These are phyloP conservation scores for Marasmius tenuissimus DNA, from an alignment of 1,284 basidiomycete species.

Conservation along the genomic window DNA sequence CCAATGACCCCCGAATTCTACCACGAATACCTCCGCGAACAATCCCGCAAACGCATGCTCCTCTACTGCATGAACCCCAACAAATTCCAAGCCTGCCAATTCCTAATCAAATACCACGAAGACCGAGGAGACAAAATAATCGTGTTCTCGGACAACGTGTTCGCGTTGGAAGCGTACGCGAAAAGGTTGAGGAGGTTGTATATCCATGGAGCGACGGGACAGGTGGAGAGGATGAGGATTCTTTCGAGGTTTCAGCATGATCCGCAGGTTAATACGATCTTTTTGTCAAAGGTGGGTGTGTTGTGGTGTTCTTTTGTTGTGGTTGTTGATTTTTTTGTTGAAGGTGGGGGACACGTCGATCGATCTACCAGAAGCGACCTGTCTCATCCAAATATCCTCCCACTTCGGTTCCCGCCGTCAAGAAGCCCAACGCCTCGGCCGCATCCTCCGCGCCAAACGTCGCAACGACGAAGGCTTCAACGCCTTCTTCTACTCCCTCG, in stretches of 20 bases:
- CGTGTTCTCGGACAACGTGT: constrained; percentile 99
- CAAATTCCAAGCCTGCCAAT: constrained; percentile 99
- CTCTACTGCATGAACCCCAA: constrained; percentile 99
- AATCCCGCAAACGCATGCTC: constrained; percentile 91
- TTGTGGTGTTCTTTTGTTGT: constrained; percentile 3
- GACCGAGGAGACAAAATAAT: constrained; percentile 98
- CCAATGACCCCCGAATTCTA: constrained; percentile 99
- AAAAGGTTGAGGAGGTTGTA: constrained; percentile 92
- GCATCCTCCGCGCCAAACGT: constrained; percentile 95
- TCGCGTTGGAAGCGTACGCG: constrained; percentile 92
- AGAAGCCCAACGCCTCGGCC: constrained; percentile 97
- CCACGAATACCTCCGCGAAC: constrained; percentile 93
- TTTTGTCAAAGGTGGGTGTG: constrained; percentile 84
- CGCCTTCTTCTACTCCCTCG: constrained; percentile 99
- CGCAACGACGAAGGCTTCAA: constrained; percentile 99
- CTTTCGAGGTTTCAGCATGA: constrained; percentile 96
- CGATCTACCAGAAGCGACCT: constrained; percentile 98
- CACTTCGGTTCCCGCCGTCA: constrained; percentile 98
- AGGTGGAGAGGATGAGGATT: constrained; percentile 95
- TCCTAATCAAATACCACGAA: constrained; percentile 98
- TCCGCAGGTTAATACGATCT: constrained; percentile 96
- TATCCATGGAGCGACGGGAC: constrained; percentile 96
- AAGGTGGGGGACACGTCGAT: constrained; percentile 99
- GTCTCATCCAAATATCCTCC: constrained; percentile 99
- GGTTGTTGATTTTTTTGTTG: constrained; percentile 7